Base-by-base conservation (phyloP, 495 filamentous ascomycete genomes). In the Astrothelium subdiscretum region DNA sequence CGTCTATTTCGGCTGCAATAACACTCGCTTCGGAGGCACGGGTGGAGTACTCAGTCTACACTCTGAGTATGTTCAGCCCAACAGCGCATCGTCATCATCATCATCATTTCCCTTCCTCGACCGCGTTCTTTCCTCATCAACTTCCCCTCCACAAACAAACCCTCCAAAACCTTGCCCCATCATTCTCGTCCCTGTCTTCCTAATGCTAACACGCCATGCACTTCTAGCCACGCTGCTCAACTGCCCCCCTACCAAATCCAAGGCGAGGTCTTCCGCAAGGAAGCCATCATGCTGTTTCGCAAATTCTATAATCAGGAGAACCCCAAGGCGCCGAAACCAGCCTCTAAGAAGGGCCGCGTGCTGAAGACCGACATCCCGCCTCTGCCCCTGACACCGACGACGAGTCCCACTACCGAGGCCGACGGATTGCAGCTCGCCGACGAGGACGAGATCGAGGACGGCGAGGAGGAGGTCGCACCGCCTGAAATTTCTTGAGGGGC, bases 251-350 rank as follows among this genome's bases (percentile, higher is more conserved):
- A 87, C 68, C 83, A 85, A 29, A 90, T 86, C 8, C 81, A 87
- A 68, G 91, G 92, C 22, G 94, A 91, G 1, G 81, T 95, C 70
- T 88, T 89, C 67, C 81, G 87, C 18, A 85, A 94, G 65, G 90
- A 96, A 68, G 91, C 92, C 0, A 91, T 98, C 65, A 91, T 92
- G 74, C 69, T 97, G 63, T 78, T 97, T 63, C 81, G 95, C 61
- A 85, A 90, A 61, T 98, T 98, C 72, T 98, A 98, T 71, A 86
- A 97, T 18, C 95, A 97, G 76, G 90, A 97, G 72, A 98, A 98
- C 73, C 87, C 85, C 57, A 86, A 90, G 79, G 85, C 85, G 18
- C 85, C 85, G 2, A 83, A 85, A 44, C 85, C 85, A 29, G 80
- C 79, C 58, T 76, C 80, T 42, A 82, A 82, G 71, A 79, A 76